Base-by-base conservation (phyloP, 148 eudicot species). In the Persicaria maculosa region DNA sequence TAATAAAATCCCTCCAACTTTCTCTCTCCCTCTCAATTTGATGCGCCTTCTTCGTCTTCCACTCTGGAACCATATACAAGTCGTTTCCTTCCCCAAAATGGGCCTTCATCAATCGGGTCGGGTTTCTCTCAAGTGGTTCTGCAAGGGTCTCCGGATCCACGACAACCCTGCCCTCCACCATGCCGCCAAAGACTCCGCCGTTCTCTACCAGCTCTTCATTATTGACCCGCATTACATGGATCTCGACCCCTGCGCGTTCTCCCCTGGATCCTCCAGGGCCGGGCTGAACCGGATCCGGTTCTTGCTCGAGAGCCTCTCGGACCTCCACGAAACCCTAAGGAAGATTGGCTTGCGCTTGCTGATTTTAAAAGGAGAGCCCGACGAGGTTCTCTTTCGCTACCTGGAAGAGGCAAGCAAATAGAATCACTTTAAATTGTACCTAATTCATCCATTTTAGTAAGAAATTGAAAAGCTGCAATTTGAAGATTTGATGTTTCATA, bases 191-290 rank as follows among this genome's bases (percentile, higher is more conserved):
- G 87, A 81, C 47, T 88, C 88, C 9, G 52, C 58, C 9, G 77
- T 17, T 20, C 74, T 92, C 15, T 92, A 86, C 87, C 97, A 94
- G 74, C 79, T 92, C 1, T 92, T 92, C 74, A 84, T 89, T 4
- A 86, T 92, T 47, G 97, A 92, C 82, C 97, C 97, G 75, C 91
- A 84, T 79, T 92, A 87, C 74, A 92, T 92, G 97, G 82, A 88
- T 6, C 94, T 94, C 17, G 94, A 92, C 77, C 89, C 87, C 55
- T 68, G 15, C 17, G 85, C 86, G 6, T 85, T 83, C 61, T 88
- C 94, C 0, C 84, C 85, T 48, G 97, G 94, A 1, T 92, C 97
- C 43, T 9, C 73, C 6, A 83, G 80, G 25, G 88, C 97, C 1
- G 98, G 98, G 47, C 59, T 91, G 80, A 93, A 91, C 75, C 85